Evolutionary conservation across 2,329 filamentous ascomycete species (phyloP), one percentile per base, ranked within the genome.

Genomic region (Chaetomiaceae sp.): DNA sequence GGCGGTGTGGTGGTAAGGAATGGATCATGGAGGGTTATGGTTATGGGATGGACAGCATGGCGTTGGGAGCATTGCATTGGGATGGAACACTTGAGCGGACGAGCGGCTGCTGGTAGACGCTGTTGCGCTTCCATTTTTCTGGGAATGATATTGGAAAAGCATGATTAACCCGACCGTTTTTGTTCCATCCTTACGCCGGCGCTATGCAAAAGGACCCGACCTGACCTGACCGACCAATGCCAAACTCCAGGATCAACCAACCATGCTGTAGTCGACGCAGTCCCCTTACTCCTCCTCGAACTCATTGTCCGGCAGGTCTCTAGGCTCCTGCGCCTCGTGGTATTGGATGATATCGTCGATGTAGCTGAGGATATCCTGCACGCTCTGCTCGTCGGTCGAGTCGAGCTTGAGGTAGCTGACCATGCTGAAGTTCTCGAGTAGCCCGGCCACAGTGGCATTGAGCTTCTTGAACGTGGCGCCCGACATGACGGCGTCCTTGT

Each of bases 361-460:
- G 72, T 95, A 90, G 75, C 90, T 95, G 62, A 96, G 71, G 23
- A 96, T 86, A 66, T 75, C 84, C 1, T 81, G 86, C 4, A 97
- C 85, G 66, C 92, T 97, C 64, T 97, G 91, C 72, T 97, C 92
- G 64, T 95, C 85, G 61, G 94, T 88, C 25, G 86, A 87, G 66
- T 97, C 89, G 40, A 97, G 76, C 73, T 91, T 89, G 53, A 96
- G 76, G 68, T 96, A 99, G 44, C 89, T 95, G 12, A 99, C 89
- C 89, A 99, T 95, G 73, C 91, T 95, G 73, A 96, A 99, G 70
- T 90, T 94, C 69, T 97, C 94, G 61, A 99, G 96, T 60, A 99
- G 75, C 49, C 88, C 83, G 1, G 89, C 94, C 5, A 99, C 92
- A 0, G 92, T 92, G 57, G 83, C 82, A 68, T 96, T 96, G 61